Evolutionary conservation across 768 basidiomycete species (phyloP).

Genomic region (Solioccasus polychromus): DNA sequence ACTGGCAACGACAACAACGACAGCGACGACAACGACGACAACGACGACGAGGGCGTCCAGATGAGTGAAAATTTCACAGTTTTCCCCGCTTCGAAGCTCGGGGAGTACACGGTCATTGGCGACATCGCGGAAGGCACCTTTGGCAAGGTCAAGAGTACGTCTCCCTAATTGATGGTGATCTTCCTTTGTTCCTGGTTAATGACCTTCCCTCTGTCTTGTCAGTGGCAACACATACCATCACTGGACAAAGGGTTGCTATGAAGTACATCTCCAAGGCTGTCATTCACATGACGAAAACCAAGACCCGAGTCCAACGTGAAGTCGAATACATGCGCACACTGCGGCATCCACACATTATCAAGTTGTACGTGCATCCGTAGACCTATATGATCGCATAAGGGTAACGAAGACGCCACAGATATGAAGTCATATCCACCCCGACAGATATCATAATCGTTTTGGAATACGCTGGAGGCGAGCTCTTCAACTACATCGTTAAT

Average conservation of each 20-base stretch:
- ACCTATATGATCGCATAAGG: background rate
- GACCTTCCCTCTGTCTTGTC: constrained; percentile 9
- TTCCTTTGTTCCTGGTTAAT: constrained; percentile 12
- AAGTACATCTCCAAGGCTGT: constrained; percentile 95
- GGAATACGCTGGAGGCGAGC: constrained; percentile 93
- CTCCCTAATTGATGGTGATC: constrained; percentile 13
- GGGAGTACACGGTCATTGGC: constrained; percentile 83
- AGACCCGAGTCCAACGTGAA: constrained; percentile 88
- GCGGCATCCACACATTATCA: constrained; percentile 95
- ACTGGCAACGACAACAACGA: constrained; percentile 1
- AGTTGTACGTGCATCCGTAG: constrained; percentile 60
- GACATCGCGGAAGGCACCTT: constrained; percentile 97
- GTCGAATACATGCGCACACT: constrained; percentile 96
- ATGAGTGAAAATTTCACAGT: constrained; percentile 27
- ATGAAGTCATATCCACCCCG: constrained; percentile 88
- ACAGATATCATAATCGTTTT: constrained; percentile 98
- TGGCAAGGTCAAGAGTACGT: constrained; percentile 98
- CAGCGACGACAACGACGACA: constrained; percentile 10
- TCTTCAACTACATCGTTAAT: constrained; percentile 98
- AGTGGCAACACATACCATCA: constrained; percentile 95
- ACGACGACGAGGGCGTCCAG: constrained; percentile 13
- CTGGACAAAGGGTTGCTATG: constrained; percentile 95
- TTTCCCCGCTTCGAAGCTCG: constrained; percentile 70
- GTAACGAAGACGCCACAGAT: constrained; percentile 39
- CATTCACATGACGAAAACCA: constrained; percentile 88